Percentiles rank a stretch among this genome's conserved stretches.
phyloP scores from a whole-genome alignment of 805 yeast species.

The Ogataea corticis region DNA sequence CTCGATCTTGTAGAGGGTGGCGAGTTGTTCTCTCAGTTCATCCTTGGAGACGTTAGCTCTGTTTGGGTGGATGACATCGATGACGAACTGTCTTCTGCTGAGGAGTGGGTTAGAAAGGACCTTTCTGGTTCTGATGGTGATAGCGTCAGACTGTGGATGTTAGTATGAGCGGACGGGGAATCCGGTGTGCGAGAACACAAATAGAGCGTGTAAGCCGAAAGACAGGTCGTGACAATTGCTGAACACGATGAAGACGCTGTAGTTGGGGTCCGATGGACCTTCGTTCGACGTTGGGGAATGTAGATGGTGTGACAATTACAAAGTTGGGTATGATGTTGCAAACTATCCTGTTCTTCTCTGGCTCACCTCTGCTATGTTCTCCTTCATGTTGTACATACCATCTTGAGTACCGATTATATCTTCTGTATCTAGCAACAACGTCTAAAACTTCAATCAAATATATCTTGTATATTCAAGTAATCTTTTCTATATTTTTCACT shows the following conservation, averaged over 20 bases:
- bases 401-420: conserved; percentile 10
- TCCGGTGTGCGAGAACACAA: too few species aligned
- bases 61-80: conserved; percentile 99
- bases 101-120: conserved; percentile 99
- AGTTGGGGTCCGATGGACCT: too few species aligned
- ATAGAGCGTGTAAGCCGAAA: too few species aligned
- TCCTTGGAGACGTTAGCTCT: conserved; percentile 99
- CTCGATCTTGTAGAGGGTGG: conserved; percentile 65
- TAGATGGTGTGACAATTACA: too few species aligned
- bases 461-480: conserved; percentile 2
- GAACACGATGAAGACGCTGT: too few species aligned
- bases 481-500: conserved; percentile 6
- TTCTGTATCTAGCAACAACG: conserved; percentile 7
- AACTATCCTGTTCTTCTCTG: too few species aligned
- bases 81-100: conserved; percentile 99
- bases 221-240: too few species aligned
- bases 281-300: too few species aligned
- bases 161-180: conserved; percentile 1
- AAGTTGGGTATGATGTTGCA: too few species aligned
- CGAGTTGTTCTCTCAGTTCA: conserved; percentile 82
- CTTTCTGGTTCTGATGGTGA: conserved; percentile 99
- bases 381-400: conserved; percentile 12
- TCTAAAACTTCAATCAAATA: conserved; percentile 2
- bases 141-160: conserved; percentile 85
- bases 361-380: not conserved